A percentile compares a stretch with the other conserved stretches of the same genome.
Conservation (phyloP, 169 alveolate genomes). For the Eimeria nieschulzi region DNA sequence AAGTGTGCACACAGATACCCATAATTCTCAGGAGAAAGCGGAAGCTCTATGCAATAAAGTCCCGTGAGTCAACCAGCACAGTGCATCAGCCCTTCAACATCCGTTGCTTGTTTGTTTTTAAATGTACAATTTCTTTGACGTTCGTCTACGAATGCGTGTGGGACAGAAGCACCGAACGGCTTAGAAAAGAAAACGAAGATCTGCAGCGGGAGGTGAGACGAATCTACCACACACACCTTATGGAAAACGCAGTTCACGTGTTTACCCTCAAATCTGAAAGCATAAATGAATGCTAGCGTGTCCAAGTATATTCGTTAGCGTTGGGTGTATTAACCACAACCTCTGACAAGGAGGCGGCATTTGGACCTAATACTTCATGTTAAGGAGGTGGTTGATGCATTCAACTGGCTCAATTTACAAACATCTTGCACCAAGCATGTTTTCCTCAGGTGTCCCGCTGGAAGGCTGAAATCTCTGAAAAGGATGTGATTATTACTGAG, state of each 20-base stretch:
- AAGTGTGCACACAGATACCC: neutral
- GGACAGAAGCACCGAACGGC: constrained; percentile 61
- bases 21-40: neutral
- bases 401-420: too few relatives aligned
- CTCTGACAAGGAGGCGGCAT: too few relatives aligned
- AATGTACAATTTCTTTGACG: neutral
- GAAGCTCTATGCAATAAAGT: neutral
- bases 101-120: neutral
- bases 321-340: too few relatives aligned
- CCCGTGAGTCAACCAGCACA: constrained; percentile 3
- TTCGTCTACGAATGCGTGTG: neutral
- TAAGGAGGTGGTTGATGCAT: too few relatives aligned
- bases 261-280: too few relatives aligned
- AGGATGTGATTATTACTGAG: constrained; percentile 19
- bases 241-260: neutral
- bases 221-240: neutral
- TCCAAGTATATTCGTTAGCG: too few relatives aligned
- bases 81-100: neutral
- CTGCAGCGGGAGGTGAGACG: constrained; percentile 35
- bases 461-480: constrained; percentile 31
- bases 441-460: constrained; percentile 27
- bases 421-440: neutral
- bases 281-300: too few relatives aligned
- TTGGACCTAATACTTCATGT: too few relatives aligned
- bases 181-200: constrained; percentile 39